These are phyloP conservation scores for Apiotrichum gracile DNA, from an alignment of 1,284 basidiomycete species.

Conservation along the genomic window DNA sequence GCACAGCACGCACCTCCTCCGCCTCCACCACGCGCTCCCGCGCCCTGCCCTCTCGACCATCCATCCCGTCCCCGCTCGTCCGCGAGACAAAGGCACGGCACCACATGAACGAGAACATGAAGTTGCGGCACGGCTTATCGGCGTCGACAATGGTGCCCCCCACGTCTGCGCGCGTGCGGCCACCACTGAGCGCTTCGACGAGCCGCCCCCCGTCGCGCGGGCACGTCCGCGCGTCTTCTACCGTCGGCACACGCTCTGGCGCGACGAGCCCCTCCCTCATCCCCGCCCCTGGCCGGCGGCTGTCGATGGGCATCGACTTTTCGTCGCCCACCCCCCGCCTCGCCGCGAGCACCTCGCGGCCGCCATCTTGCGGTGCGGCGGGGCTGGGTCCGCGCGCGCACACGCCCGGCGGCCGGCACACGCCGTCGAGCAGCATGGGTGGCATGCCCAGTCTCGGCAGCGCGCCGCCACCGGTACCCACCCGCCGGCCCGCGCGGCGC, in stretches of 20 bases:
- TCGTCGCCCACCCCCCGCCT: background rate
- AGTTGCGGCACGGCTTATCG: background rate
- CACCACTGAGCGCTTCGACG: background rate
- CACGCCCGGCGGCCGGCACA: background rate
- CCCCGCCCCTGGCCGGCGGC: slow-evolving; percentile 2
- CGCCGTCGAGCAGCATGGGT: background rate
- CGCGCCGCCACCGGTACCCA: background rate
- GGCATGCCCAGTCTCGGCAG: background rate
- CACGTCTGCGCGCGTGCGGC: background rate
- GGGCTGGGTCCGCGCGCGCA: background rate
- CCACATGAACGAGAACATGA: background rate
- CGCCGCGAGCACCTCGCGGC: background rate
- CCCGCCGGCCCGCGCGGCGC: slow-evolving; percentile 5
- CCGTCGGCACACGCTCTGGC: background rate
- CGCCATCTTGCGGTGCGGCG: background rate
- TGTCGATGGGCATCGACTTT: background rate
- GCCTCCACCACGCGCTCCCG: slow-evolving; percentile 6
- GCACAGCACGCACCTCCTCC: background rate
- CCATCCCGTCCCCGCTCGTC: slow-evolving; percentile 42
- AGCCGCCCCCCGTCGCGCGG: slow-evolving; percentile 1
- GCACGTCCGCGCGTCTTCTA: background rate
- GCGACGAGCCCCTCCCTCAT: slow-evolving; percentile 3
- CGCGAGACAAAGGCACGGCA: slow-evolving; percentile 2
- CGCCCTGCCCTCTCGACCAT: slow-evolving; percentile 34
- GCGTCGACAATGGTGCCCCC: background rate